phyloP scores from a whole-genome alignment of 2,329 filamentous ascomycete species.

The Metarhizium album region DNA sequence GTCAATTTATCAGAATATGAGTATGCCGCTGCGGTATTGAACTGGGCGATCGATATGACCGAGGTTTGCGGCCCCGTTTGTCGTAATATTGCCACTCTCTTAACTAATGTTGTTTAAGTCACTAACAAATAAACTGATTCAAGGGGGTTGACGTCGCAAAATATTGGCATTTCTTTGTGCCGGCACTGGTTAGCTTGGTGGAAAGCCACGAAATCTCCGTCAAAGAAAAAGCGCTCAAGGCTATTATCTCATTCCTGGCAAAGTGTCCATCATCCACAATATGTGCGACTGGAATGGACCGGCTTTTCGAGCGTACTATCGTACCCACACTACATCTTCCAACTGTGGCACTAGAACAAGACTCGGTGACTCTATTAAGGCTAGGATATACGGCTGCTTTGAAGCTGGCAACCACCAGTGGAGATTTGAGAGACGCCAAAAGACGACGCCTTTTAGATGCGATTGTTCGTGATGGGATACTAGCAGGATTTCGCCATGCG shows the following conservation, averaged over 20 bases:
- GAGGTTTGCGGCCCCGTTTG: conserved; percentile 2
- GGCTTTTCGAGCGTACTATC: conserved; percentile 58
- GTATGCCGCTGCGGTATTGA: conserved; percentile 1
- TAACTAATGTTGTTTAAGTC: not conserved
- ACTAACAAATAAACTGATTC: not conserved
- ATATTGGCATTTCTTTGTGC: conserved; percentile 59
- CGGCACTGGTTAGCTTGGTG: conserved; percentile 56
- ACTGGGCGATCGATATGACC: conserved; percentile 7
- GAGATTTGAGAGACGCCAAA: conserved; percentile 13
- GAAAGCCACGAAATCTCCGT: conserved; percentile 49
- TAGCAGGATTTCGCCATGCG: conserved; percentile 46
- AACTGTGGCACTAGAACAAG: conserved; percentile 60
- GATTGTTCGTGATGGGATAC: conserved; percentile 44
- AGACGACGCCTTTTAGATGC: conserved; percentile 37
- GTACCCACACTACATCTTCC: conserved; percentile 71
- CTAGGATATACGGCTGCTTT: conserved; percentile 58
- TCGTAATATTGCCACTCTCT: not conserved
- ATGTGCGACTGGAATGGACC: conserved; percentile 50
- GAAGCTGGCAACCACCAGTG: conserved; percentile 33
- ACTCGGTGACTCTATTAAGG: conserved; percentile 54
- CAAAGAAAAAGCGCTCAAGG: conserved; percentile 44
- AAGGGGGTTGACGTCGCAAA: conserved; percentile 9
- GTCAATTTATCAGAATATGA: not conserved
- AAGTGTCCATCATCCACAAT: conserved; percentile 44
- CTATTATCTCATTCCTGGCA: conserved; percentile 43